Evolutionary conservation across 202 grass and related monocot genomes (phyloP).

Genomic region (Tripidium arundinaceum): DNA sequence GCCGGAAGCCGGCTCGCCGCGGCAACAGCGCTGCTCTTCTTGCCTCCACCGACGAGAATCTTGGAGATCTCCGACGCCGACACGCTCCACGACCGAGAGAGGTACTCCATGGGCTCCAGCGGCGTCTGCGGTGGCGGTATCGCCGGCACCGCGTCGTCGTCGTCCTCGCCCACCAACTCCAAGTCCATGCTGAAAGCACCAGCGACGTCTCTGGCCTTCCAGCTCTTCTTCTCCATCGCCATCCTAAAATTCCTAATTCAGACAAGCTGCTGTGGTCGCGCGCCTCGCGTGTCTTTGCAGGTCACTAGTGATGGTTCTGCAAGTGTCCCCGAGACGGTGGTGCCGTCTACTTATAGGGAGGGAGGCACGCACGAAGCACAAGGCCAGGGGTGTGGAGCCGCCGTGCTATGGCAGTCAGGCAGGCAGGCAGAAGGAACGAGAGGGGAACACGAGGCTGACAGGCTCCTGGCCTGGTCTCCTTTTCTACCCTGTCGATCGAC

Average conservation of each 20-base stretch:
- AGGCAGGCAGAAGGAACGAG: constrained; percentile 29
- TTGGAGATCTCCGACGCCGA: no score
- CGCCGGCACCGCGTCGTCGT: constrained; percentile 30
- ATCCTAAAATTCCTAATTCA: background rate
- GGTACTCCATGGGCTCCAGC: no score
- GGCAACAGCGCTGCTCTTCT: constrained; percentile 17
- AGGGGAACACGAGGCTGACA: constrained; percentile 47
- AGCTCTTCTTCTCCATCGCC: background rate
- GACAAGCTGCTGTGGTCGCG: background rate
- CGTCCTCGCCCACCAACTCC: constrained; percentile 42
- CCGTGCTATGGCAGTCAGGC: constrained; percentile 30
- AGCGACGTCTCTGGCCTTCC: no score
- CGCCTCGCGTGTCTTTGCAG: background rate
- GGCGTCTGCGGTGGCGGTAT: constrained; percentile 69
- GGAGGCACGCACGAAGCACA: constrained; percentile 59
- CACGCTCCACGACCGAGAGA: no score
- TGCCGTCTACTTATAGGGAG: constrained; percentile 55
- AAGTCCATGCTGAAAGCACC: constrained; percentile 25
- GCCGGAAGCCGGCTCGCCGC: constrained; percentile 25
- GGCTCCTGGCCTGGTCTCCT: constrained; percentile 19
- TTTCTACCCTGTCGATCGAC: no score
- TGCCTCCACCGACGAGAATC: no score
- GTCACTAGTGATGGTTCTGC: no score
- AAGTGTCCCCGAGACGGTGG: no score
- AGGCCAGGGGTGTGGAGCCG: constrained; percentile 39